Conservation (phyloP, 805 yeast genomes). For the Cyberlindnera americana region DNA sequence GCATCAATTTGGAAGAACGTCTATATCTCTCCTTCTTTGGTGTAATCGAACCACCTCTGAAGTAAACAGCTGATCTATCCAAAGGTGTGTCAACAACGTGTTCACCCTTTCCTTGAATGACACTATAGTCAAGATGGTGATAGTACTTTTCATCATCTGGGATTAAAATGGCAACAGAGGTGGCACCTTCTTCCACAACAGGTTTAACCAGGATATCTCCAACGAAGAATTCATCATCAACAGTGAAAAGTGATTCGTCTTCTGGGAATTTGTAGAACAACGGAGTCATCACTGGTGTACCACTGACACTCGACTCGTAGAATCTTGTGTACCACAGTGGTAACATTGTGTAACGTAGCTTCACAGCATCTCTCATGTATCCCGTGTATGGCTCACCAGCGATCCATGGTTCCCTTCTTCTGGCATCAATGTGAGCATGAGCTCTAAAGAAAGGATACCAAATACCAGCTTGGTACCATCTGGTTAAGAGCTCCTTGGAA, state of each 20-base stretch:
- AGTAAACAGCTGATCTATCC: slow-evolving; percentile 62
- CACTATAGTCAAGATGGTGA: slow-evolving; percentile 41
- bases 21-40: slow-evolving; percentile 70
- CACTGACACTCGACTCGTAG: slow-evolving; percentile 53
- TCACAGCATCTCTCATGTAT: slow-evolving; percentile 65
- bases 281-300: slow-evolving; percentile 72
- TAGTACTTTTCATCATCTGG: slow-evolving; percentile 53
- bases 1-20: slow-evolving; percentile 74
- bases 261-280: slow-evolving; percentile 54
- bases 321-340: slow-evolving; percentile 83
- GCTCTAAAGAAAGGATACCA: slow-evolving; percentile 97
- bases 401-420: slow-evolving; percentile 91
- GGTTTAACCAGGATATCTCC: slow-evolving; percentile 86
- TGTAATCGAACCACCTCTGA: slow-evolving; percentile 77
- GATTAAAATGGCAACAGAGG: slow-evolving; percentile 32
- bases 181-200: slow-evolving; percentile 53
- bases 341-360: slow-evolving; percentile 67
- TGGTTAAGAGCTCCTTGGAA: slow-evolving; percentile 65
- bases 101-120: slow-evolving; percentile 37
- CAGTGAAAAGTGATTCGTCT: slow-evolving; percentile 43
- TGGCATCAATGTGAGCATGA: slow-evolving; percentile 93
- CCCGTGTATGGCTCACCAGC: slow-evolving; percentile 70
- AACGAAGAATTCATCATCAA: slow-evolving; percentile 82
- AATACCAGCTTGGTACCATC: slow-evolving; percentile 96
- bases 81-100: slow-evolving; percentile 43